Percentiles rank a stretch among this genome's conserved stretches.
Conservation (phyloP, 345 rosid species). For the Odontarrhena argentea region DNA sequence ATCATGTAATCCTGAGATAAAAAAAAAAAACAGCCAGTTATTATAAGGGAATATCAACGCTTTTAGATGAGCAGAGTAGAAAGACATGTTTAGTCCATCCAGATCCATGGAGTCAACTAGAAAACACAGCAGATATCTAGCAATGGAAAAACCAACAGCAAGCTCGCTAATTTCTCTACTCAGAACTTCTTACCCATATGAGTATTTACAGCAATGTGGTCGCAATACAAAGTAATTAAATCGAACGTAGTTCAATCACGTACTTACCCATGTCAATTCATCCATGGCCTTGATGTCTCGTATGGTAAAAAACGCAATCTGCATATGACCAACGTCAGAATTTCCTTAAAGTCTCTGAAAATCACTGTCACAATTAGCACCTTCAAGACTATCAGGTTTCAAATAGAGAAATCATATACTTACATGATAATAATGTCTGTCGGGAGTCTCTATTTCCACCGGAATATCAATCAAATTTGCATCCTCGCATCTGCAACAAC, state of each 20-base stretch:
- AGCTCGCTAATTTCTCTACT: background rate
- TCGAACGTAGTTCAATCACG: conserved; percentile 7
- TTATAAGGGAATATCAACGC: background rate
- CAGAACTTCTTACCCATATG: conserved; percentile 4
- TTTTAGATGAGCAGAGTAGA: background rate
- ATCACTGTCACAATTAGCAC: conserved; percentile 3
- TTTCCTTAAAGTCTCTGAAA: conserved; percentile 20
- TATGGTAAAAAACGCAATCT: conserved; percentile 90
- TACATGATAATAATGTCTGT: conserved; percentile 88
- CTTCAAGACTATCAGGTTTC: conserved; percentile 7
- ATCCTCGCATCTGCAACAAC: conserved; percentile 69
- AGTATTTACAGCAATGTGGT: background rate
- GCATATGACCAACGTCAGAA: conserved; percentile 37
- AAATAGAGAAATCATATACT: conserved; percentile 27
- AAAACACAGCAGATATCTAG: conserved; percentile 10
- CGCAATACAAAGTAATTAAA: background rate
- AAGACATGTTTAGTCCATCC: conserved; percentile 19
- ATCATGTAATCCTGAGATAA: conserved; percentile 75
- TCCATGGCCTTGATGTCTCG: conserved; percentile 71
- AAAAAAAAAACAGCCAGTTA: background rate
- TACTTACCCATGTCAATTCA: conserved; percentile 87
- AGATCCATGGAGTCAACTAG: background rate
- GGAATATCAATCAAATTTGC: conserved; percentile 91
- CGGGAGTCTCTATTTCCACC: conserved; percentile 83
- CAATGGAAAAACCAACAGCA: conserved; percentile 15